phyloP scores from a whole-genome alignment of 1,139 yeast species.

The Taiozyma sp. region DNA sequence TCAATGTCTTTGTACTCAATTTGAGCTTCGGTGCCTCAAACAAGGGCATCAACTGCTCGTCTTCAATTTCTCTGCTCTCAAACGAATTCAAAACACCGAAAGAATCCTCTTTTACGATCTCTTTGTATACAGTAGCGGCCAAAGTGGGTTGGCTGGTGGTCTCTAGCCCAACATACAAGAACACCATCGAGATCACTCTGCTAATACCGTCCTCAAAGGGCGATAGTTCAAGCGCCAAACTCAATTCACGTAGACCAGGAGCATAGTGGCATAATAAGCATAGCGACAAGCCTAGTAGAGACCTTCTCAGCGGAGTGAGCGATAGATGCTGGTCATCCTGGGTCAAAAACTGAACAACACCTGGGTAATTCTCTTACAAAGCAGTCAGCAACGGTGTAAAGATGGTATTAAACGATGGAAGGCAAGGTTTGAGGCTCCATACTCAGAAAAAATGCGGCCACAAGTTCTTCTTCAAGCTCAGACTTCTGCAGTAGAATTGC shows the following conservation, averaged over 20 bases:
- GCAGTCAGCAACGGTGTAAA: background rate
- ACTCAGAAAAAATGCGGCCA: background rate
- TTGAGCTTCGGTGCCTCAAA: background rate
- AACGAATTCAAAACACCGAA: background rate
- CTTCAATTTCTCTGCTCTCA: background rate
- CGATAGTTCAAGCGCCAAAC: constrained; percentile 10
- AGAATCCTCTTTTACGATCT: background rate
- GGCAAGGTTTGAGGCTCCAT: background rate
- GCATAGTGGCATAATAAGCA: constrained; percentile 6
- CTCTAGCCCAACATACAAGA: background rate
- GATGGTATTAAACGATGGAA: background rate
- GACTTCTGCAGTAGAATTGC: background rate
- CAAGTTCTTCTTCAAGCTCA: background rate
- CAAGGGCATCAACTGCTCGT: background rate
- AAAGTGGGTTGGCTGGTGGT: background rate
- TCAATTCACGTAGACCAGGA: constrained; percentile 16
- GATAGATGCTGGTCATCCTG: background rate
- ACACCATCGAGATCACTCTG: background rate
- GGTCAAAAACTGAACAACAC: constrained; percentile 2
- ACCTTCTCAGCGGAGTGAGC: constrained; percentile 3
- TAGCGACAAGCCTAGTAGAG: constrained; percentile 13
- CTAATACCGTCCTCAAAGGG: background rate
- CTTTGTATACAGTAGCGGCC: background rate
- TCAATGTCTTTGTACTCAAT: background rate
- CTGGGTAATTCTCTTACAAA: constrained; percentile 6